A percentile compares a stretch with the other conserved stretches of the same genome.
Conservation (phyloP, 768 basidiomycete genomes). For the Chlorophyllum brunneum region DNA sequence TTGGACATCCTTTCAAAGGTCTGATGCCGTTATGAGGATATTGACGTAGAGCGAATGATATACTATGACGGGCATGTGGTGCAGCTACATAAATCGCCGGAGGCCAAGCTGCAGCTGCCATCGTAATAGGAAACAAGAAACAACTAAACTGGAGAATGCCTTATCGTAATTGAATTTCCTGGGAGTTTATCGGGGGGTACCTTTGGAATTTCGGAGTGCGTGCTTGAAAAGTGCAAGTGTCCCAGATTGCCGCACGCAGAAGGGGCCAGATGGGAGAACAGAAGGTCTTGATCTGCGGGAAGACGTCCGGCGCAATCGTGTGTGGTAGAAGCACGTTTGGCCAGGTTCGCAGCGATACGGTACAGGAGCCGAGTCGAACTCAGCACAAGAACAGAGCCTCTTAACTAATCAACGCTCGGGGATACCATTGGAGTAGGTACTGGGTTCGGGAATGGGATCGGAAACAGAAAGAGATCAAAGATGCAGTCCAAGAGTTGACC, state of each 20-base stretch:
- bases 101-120: background rate
- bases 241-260: background rate
- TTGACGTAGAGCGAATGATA: constrained; percentile 5
- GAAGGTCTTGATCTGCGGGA: background rate
- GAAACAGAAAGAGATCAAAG: background rate
- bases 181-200: background rate
- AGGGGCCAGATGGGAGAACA: background rate
- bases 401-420: background rate
- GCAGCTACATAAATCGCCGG: background rate
- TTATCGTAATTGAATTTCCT: background rate
- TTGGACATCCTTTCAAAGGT: background rate
- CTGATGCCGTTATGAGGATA: constrained; percentile 5
- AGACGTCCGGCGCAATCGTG: constrained; percentile 4
- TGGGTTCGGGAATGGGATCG: background rate
- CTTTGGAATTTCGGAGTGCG: background rate
- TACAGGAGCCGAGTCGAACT: background rate
- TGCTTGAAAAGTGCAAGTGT: background rate
- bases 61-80: background rate
- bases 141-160: background rate
- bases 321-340: background rate
- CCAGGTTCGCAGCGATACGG: background rate
- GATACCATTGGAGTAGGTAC: background rate
- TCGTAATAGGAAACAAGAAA: constrained; percentile 2
- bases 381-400: background rate
- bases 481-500: background rate